Conservation (phyloP, 169 alveolate species). For the Theileria parva region DNA sequence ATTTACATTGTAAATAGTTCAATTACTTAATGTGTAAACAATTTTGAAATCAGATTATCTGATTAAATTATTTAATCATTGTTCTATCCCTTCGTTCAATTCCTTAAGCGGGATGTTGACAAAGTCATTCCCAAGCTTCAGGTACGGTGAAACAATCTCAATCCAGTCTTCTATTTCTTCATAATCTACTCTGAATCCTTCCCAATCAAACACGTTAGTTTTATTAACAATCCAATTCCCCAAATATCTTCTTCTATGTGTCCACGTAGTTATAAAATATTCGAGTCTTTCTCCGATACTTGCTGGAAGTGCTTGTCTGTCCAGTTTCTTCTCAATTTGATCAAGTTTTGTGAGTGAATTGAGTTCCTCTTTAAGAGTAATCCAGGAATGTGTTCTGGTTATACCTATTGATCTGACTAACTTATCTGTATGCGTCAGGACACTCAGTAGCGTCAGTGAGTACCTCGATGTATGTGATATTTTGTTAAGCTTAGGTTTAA, state of each 20-base stretch:
- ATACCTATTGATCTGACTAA: not conserved
- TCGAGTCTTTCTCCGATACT: not conserved
- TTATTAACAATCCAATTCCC: not conserved
- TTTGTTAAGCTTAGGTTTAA: not conserved
- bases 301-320: not conserved
- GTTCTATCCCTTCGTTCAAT: not conserved
- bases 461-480: conserved; percentile 9
- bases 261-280: not conserved
- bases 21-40: no score
- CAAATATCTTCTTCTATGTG: not conserved
- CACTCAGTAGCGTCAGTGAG: conserved; percentile 17
- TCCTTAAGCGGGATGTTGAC: not conserved
- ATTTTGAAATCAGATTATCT: not conserved
- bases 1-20: not conserved
- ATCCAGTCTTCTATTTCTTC: conserved; percentile 1
- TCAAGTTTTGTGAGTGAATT: not conserved
- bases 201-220: conserved; percentile 20
- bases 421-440: not conserved
- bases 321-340: conserved; percentile 1
- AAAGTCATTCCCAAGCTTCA: not conserved
- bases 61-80: not conserved
- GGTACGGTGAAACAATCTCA: not conserved
- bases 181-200: not conserved
- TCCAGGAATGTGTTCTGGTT: conserved; percentile 7
- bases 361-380: conserved; percentile 3